These are phyloP conservation scores for Phytophthora brassicae DNA, from an alignment of 352 stramenopile genomes.

Conservation along the genomic window DNA sequence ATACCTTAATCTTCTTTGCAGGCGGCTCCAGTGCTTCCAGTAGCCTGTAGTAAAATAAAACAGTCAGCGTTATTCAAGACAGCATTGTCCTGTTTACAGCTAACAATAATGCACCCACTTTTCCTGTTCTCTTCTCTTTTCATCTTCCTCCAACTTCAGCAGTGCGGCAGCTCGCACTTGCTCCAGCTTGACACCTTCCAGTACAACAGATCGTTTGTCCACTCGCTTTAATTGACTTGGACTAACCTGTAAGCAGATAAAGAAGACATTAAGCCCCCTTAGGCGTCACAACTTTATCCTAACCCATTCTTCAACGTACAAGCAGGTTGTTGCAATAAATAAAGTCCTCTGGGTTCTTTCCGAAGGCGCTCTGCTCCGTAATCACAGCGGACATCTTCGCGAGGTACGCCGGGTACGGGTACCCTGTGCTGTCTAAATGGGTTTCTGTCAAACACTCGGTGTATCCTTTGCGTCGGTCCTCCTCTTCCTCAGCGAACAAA, in stretches of 20 bases:
- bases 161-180: constrained; percentile 35
- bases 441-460: constrained; percentile 56
- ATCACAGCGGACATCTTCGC: constrained; percentile 58
- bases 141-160: constrained; percentile 35
- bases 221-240: constrained; percentile 40
- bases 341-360: constrained; percentile 60
- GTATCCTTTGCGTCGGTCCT: constrained; percentile 42
- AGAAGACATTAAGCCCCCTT: constrained; percentile 2
- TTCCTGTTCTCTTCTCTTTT: constrained; percentile 36
- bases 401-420: constrained; percentile 61
- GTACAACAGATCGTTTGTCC: constrained; percentile 42
- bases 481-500: constrained; percentile 55
- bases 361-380: constrained; percentile 61
- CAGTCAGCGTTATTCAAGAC: not conserved
- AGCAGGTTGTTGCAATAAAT: constrained; percentile 82
- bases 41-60: constrained; percentile 15
- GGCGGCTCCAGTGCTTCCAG: constrained; percentile 36
- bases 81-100: not conserved
- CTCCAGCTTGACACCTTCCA: constrained; percentile 43
- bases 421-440: constrained; percentile 45
- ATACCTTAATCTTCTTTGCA: constrained; percentile 43
- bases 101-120: constrained; percentile 2
- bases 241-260: constrained; percentile 37
- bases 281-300: not conserved
- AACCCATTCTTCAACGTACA: constrained; percentile 33